phyloP scores from a whole-genome alignment of 1,284 basidiomycete genomes.

The Marasmius tenuissimus region DNA sequence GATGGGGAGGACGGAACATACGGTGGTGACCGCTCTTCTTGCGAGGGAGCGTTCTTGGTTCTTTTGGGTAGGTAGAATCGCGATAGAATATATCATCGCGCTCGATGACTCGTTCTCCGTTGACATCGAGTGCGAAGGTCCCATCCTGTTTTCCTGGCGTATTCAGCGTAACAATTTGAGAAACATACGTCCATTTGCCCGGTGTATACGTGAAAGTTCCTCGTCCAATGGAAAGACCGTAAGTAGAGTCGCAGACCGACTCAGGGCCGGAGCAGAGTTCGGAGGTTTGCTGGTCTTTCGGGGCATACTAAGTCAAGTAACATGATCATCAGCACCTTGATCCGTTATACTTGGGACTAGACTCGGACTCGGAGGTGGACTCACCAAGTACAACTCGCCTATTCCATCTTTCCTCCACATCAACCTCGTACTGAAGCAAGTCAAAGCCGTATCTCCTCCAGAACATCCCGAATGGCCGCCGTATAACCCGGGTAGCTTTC shows the following conservation, averaged over 20 bases:
- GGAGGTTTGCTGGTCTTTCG: slow-evolving; percentile 54
- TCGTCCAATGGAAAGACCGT: slow-evolving; percentile 74
- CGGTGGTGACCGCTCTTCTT: not conserved
- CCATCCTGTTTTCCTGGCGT: slow-evolving; percentile 64
- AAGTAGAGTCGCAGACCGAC: slow-evolving; percentile 62
- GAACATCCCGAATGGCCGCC: slow-evolving; percentile 69
- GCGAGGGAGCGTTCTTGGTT: not conserved
- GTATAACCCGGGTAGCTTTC: slow-evolving; percentile 73
- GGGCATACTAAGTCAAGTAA: slow-evolving; percentile 55
- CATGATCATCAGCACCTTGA: not conserved
- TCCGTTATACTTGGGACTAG: no score
- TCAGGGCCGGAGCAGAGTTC: slow-evolving; percentile 55
- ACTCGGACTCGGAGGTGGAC: slow-evolving; percentile 19
- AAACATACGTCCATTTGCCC: slow-evolving; percentile 68
- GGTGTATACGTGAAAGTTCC: slow-evolving; percentile 67
- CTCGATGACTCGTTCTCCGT: slow-evolving; percentile 53
- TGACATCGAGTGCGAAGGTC: slow-evolving; percentile 46
- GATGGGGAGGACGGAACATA: not conserved
- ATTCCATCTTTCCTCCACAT: slow-evolving; percentile 69
- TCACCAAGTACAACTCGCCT: slow-evolving; percentile 74
- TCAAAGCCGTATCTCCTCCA: slow-evolving; percentile 59
- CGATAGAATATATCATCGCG: slow-evolving; percentile 63
- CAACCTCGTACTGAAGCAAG: slow-evolving; percentile 72
- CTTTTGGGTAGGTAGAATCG: slow-evolving; percentile 26
- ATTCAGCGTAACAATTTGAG: slow-evolving; percentile 66